Evolutionary conservation across 352 stramenopile genomes (phyloP), one percentile per base, ranked within the genome.

Genomic region (Phytophthora kernoviae): DNA sequence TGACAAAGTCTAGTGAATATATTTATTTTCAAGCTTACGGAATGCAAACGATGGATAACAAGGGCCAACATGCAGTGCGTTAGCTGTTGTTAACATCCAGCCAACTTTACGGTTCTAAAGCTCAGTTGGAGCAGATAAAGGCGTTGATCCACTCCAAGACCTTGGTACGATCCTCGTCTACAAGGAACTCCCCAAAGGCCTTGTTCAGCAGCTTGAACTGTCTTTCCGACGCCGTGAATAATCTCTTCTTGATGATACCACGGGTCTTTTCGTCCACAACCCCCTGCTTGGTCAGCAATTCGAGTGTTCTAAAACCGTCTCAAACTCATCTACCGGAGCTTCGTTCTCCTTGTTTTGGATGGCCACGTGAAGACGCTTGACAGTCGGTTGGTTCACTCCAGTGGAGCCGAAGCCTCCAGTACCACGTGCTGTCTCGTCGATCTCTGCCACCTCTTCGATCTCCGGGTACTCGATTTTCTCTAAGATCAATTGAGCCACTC

Each of bases 401-500:
- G 97, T 99, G 55, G 81, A 97, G 40, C 97, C 97, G 76, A 99
- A 99, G 30, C 97, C 97, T 24, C 94, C 94, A 12, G 77, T 90
- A 32, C 97, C 97, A n/a, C 97, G 85, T 32, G 71, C 79, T 11
- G 96, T 99, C 36, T 98, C 96, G 24, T 96, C 85, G n/a, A 99
- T 88, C 63, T 98, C 96, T 17, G 96, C 74, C 17, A 99, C 93
- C 44, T 98, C 94, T 44, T 90, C 61, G 11, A 98, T 81, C 26
- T 93, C 71, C 9, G 93, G 87, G 71, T 93, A 97, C 84, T 76
- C 75, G 52, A 98, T 98, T 53, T 93, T 84, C 68, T 99, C 98
- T 5, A 99, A 76, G 62, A 99, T 98, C 5, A 99, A 80, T 78
- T 99, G 98, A 14, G 97, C 98, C 41, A 99, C 90, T 34, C 98